phyloP scores from a whole-genome alignment of 139 green algal genomes.

The Picochlorum sp. region DNA sequence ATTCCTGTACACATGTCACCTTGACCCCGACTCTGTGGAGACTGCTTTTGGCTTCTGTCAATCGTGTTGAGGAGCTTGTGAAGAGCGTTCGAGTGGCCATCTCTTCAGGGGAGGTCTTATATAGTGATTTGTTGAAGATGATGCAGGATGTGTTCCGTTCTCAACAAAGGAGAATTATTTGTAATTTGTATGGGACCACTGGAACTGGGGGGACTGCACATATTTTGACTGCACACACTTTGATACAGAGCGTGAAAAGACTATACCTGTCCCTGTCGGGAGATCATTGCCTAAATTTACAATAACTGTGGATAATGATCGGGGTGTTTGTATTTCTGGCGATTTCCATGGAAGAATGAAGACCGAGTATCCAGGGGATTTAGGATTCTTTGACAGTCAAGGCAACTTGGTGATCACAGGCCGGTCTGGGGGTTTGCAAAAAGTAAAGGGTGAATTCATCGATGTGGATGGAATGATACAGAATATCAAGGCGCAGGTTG shows the following conservation, averaged over 20 bases:
- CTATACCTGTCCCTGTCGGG: slow-evolving; percentile 18
- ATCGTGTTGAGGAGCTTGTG: slow-evolving; percentile 19
- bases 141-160: slow-evolving; percentile 33
- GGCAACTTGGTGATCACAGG: not conserved
- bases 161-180: slow-evolving; percentile 22
- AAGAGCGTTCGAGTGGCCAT: slow-evolving; percentile 8
- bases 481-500: slow-evolving; percentile 35
- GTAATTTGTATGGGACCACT: slow-evolving; percentile 57
- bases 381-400: not conserved
- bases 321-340: slow-evolving; percentile 39
- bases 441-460: too few relatives aligned
- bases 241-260: slow-evolving; percentile 20
- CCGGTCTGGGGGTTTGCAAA: not conserved
- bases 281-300: not conserved
- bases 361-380: slow-evolving; percentile 1
- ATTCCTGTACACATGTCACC: slow-evolving; percentile 45
- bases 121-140: slow-evolving; percentile 10
- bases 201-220: slow-evolving; percentile 38
- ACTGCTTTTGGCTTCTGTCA: slow-evolving; percentile 12
- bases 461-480: slow-evolving; percentile 25
- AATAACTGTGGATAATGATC: slow-evolving; percentile 5
- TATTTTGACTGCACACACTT: slow-evolving; percentile 10
- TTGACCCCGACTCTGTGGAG: slow-evolving; percentile 33
- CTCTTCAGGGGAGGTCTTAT: slow-evolving; percentile 47
- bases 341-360: slow-evolving; percentile 37